phyloP scores from a whole-genome alignment of 2,329 filamentous ascomycete species.

The Periconia digitata region DNA sequence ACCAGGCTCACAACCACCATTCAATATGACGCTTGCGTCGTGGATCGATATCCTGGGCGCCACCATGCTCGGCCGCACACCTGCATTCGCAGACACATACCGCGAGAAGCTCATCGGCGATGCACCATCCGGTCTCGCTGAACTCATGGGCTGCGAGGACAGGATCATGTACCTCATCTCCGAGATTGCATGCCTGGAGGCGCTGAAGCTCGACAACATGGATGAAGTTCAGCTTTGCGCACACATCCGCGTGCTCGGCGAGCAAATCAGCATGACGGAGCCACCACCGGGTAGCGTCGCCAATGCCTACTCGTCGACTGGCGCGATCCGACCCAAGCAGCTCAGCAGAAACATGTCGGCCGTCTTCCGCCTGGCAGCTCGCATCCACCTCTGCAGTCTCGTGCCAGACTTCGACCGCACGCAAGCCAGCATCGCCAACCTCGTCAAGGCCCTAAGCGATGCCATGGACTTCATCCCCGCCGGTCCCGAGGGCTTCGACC shows the following conservation, averaged over 20 bases:
- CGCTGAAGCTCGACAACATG: conserved; percentile 75
- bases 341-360: conserved; percentile 85
- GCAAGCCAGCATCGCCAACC: conserved; percentile 71
- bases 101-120: conserved; percentile 80
- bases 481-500: conserved; percentile 81
- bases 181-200: conserved; percentile 94
- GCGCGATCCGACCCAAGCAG: conserved; percentile 77
- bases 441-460: conserved; percentile 76
- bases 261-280: conserved; percentile 84
- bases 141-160: conserved; percentile 97
- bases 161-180: conserved; percentile 97
- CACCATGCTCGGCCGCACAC: conserved; percentile 84
- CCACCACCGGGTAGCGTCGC: conserved; percentile 50
- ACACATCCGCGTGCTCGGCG: conserved; percentile 84
- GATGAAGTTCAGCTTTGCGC: conserved; percentile 84
- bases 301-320: conserved; percentile 61
- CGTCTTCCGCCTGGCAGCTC: conserved; percentile 86
- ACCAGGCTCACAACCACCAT: conserved; percentile 68
- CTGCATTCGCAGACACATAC: conserved; percentile 91
- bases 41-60: conserved; percentile 98
- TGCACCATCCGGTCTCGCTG: conserved; percentile 72
- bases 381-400: conserved; percentile 95
- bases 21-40: conserved; percentile 91
- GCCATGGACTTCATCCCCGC: conserved; percentile 81
- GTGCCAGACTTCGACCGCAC: conserved; percentile 83